Percentiles rank a stretch among this genome's conserved stretches.
Evolutionary conservation across 805 yeast genomes (phyloP).

Genomic region (Wickerhamiella bombiphila): DNA sequence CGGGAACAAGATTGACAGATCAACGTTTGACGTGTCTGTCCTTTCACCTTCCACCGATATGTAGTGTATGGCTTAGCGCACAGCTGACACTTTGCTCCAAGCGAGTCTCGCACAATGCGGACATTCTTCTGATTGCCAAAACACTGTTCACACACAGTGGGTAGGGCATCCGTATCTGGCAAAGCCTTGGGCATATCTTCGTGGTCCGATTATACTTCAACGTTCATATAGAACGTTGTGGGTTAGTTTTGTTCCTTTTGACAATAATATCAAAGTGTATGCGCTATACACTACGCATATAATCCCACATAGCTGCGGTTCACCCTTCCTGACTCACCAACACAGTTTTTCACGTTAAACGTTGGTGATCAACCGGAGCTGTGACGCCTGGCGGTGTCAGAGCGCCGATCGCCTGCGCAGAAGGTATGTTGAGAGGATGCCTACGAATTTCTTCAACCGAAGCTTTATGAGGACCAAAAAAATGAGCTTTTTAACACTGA

Average conservation of each 20-base stretch:
- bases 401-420: no score
- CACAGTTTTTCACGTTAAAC: no score
- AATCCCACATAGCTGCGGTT: no score
- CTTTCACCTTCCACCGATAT: slow-evolving; percentile 53
- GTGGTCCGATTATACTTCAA: no score
- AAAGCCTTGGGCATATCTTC: slow-evolving; percentile 3
- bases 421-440: slow-evolving; percentile 25
- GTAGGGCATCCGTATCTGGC: slow-evolving; percentile 29
- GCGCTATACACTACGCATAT: no score
- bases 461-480: slow-evolving; percentile 17
- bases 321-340: no score
- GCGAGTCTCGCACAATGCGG: slow-evolving; percentile 53
- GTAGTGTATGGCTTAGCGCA: slow-evolving; percentile 78
- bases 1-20: slow-evolving; percentile 72
- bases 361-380: neutral
- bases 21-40: slow-evolving; percentile 42
- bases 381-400: neutral
- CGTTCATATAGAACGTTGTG: no score
- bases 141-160: slow-evolving; percentile 61
- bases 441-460: slow-evolving; percentile 31
- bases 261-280: neutral
- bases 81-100: slow-evolving; percentile 70
- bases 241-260: no score
- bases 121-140: slow-evolving; percentile 51
- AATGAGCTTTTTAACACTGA: slow-evolving; percentile 34